Conservation (phyloP, 331 rosid species). For the Stylosanthes scabra region DNA sequence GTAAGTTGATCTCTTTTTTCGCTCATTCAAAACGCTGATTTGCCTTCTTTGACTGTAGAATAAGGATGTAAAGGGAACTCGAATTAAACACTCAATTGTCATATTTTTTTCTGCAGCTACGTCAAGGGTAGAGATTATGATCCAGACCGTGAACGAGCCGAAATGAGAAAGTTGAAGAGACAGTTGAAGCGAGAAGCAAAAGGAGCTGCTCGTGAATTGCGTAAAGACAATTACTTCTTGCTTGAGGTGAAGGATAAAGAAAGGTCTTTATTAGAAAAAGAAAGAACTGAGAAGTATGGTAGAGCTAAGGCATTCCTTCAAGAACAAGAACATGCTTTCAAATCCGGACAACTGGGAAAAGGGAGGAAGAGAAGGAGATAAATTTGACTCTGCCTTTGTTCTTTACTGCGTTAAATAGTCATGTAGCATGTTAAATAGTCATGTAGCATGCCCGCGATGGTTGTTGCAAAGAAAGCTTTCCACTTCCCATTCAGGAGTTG, state of each 20-base stretch:
- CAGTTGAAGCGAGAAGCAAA: slow-evolving; percentile 70
- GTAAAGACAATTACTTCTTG: slow-evolving; percentile 83
- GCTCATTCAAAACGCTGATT: background rate
- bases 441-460: background rate
- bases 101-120: slow-evolving; percentile 61
- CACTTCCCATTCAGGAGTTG: background rate
- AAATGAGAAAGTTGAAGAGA: slow-evolving; percentile 71
- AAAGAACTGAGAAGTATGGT: slow-evolving; percentile 70
- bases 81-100: slow-evolving; percentile 30
- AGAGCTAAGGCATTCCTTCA: slow-evolving; percentile 81
- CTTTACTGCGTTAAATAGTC: background rate
- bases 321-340: slow-evolving; percentile 87
- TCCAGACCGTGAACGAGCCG: slow-evolving; percentile 79
- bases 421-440: background rate
- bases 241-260: slow-evolving; percentile 70
- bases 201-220: slow-evolving; percentile 87
- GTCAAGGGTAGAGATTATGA: slow-evolving; percentile 93
- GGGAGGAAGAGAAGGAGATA: slow-evolving; percentile 82
- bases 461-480: background rate
- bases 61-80: background rate
- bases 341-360: slow-evolving; percentile 91
- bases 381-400: slow-evolving; percentile 16
- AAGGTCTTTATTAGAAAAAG: slow-evolving; percentile 60
- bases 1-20: slow-evolving; percentile 49
- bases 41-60: background rate